Evolutionary conservation across 108 stramenopile species (phyloP), one percentile per base, ranked within the genome.

Genomic region (Parmales sp.): DNA sequence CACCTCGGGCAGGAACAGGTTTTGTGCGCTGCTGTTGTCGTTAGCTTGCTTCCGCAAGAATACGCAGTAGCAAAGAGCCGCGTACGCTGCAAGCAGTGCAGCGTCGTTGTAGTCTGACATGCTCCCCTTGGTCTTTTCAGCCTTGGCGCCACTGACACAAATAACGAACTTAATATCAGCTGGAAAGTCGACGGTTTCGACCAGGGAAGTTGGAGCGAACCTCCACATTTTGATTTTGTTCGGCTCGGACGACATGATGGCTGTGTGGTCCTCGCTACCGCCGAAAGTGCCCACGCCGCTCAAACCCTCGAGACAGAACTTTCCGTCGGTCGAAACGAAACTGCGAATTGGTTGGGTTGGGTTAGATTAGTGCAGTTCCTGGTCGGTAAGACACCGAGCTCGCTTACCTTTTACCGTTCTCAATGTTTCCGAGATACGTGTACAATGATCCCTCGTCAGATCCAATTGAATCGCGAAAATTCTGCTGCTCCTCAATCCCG

Each of bases 231-330:
- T n/a, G 0, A 73, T 13, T 16, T 69, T 41, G 6, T 39, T 22
- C 36, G 25, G 63, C 51, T 43, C 45, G 25, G 69, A 68, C 37
- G 64, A 36, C 13, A 73, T 38, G 44, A 73, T 73, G 0, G 72
- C 72, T n/a, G 72, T 69, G 36, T 73, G 72, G 43, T 73, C 72
- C 64, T 73, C 72, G 2, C 44, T 46, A 37, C 72, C 72, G 37
- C 72, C 72, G 38, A 73, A 73, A 36, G 72, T 73, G 16, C 72
- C 72, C 16, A 73, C 72, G 2, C 72, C 72, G 25, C 72, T 68
- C 0, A 44, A 39, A 37, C 72, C 72, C 34, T 73, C 50, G 16
- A 73, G 72, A 25, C 51, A 25, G 16, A 2, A 65, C 38, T 39
- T 41, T 18, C 22, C n/a, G 26, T 34, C 37, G 3, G 22, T 25